Conservation (phyloP, 1,139 yeast species). For the Fermentozyma sake region DNA sequence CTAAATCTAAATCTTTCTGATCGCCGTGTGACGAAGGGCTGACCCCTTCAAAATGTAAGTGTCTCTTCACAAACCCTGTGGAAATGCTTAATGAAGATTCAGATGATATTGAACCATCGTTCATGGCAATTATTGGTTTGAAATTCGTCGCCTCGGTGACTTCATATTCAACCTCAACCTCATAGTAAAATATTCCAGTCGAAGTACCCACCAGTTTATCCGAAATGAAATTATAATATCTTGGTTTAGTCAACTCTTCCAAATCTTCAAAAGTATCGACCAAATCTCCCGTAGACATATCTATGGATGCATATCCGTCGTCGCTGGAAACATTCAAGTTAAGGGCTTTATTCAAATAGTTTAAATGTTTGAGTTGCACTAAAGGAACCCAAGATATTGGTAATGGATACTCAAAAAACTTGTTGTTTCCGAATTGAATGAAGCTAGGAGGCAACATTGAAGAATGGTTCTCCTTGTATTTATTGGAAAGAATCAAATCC, state of each 20-base stretch:
- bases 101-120: slow-evolving; percentile 32
- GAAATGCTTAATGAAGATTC: slow-evolving; percentile 30
- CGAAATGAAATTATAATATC: slow-evolving; percentile 31
- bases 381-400: slow-evolving; percentile 43
- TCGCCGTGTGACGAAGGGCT: not conserved
- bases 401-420: slow-evolving; percentile 27
- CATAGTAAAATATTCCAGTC: slow-evolving; percentile 35
- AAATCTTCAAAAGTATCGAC: slow-evolving; percentile 3
- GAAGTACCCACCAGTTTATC: slow-evolving; percentile 30
- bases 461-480: slow-evolving; percentile 17
- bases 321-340: slow-evolving; percentile 22
- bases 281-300: slow-evolving; percentile 12
- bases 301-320: slow-evolving; percentile 29
- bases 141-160: slow-evolving; percentile 27
- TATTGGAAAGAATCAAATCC: slow-evolving; percentile 22
- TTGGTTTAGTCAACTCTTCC: slow-evolving; percentile 6
- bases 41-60: slow-evolving; percentile 9
- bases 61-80: slow-evolving; percentile 34
- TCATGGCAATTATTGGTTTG: slow-evolving; percentile 30
- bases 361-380: slow-evolving; percentile 20
- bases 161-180: slow-evolving; percentile 31
- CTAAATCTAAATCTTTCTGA: slow-evolving; percentile 21
- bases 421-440: slow-evolving; percentile 19
- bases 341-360: slow-evolving; percentile 17
- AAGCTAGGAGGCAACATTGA: slow-evolving; percentile 24